A percentile compares a stretch with the other conserved stretches of the same genome.
Evolutionary conservation across 306 rosid genomes (phyloP).

Genomic region (Gynostemma pentaphyllum): DNA sequence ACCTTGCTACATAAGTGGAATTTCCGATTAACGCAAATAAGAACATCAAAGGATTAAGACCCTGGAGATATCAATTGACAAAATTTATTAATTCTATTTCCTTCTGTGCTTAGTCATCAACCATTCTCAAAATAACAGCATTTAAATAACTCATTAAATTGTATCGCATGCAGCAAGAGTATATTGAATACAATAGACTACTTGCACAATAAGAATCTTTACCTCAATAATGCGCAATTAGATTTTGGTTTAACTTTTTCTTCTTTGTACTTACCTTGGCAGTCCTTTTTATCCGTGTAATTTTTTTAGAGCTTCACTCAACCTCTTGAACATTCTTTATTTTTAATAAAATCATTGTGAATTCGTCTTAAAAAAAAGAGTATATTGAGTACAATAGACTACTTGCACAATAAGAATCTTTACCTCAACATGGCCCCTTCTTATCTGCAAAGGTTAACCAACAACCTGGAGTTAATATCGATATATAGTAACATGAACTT

Average conservation of each 20-base stretch:
- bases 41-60: slow-evolving; percentile 85
- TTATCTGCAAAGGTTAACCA: slow-evolving; percentile 47
- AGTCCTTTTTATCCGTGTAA: no score
- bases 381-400: no score
- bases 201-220: slow-evolving; percentile 7
- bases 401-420: slow-evolving; percentile 5
- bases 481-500: neutral
- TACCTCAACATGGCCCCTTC: slow-evolving; percentile 74
- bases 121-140: neutral
- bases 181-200: neutral
- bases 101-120: neutral
- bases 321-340: no score
- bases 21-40: slow-evolving; percentile 75
- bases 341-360: no score
- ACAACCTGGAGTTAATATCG: slow-evolving; percentile 22
- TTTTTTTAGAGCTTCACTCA: no score
- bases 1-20: slow-evolving; percentile 66
- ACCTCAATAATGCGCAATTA: no score
- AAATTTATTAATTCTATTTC: neutral
- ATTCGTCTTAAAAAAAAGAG: no score
- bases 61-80: slow-evolving; percentile 45
- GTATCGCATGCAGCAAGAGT: neutral
- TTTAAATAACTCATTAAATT: neutral
- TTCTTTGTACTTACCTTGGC: no score
- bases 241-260: no score